Conservation (phyloP, 305 asterid species). For the Withania somnifera region DNA sequence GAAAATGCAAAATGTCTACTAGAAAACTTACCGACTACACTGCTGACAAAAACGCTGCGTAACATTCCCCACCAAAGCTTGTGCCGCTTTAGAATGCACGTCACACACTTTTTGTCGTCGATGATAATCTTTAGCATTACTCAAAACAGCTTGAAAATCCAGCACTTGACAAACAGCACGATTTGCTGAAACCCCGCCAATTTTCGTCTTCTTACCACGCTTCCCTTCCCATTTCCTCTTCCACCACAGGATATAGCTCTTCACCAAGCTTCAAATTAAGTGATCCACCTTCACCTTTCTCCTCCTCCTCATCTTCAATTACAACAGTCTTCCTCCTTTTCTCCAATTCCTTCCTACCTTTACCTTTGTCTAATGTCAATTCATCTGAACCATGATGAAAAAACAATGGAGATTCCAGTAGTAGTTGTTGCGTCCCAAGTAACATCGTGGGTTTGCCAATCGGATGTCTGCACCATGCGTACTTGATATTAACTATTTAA, state of each 20-base stretch:
- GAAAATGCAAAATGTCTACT: not conserved
- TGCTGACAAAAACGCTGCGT: slow-evolving; percentile 97
- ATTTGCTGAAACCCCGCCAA: slow-evolving; percentile 20
- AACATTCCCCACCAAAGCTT: slow-evolving; percentile 63
- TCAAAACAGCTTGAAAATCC: slow-evolving; percentile 74
- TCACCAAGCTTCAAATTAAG: slow-evolving; percentile 64
- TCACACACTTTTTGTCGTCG: slow-evolving; percentile 89
- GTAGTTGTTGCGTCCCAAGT: no score
- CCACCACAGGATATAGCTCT: slow-evolving; percentile 37
- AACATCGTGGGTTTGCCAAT: no score
- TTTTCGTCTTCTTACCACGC: slow-evolving; percentile 59
- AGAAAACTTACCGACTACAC: slow-evolving; percentile 71
- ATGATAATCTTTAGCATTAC: slow-evolving; percentile 71
- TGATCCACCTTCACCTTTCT: slow-evolving; percentile 30
- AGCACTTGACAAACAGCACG: slow-evolving; percentile 83
- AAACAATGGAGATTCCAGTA: slow-evolving; percentile 17
- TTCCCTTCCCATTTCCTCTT: slow-evolving; percentile 37
- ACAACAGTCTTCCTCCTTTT: slow-evolving; percentile 52
- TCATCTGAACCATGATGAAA: slow-evolving; percentile 28
- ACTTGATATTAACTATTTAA: no score
- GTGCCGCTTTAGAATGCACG: slow-evolving; percentile 71
- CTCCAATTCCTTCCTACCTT: slow-evolving; percentile 51
- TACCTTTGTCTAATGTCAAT: slow-evolving; percentile 29
- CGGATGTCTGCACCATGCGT: no score
- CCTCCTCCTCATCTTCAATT: slow-evolving; percentile 20